phyloP scores from a whole-genome alignment of 805 yeast species.

The Hagleromyces aurorensis region DNA sequence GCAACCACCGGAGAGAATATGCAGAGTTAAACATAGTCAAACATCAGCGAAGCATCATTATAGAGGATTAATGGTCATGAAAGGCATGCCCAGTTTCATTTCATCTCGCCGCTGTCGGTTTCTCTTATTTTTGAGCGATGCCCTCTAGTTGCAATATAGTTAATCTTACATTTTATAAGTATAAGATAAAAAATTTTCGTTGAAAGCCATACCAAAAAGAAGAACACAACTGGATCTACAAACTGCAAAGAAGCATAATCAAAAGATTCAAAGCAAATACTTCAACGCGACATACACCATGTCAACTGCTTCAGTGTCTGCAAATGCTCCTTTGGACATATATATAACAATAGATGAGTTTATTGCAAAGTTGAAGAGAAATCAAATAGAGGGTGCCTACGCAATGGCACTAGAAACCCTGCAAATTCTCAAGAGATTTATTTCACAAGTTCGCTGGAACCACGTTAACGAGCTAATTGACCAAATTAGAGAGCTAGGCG shows the following conservation, averaged over 20 bases:
- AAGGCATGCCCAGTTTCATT: conserved; percentile 1
- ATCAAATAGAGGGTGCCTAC: conserved; percentile 76
- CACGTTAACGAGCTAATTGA: conserved; percentile 63
- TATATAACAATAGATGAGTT: conserved; percentile 37
- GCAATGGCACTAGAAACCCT: conserved; percentile 81
- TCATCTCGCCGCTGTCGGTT: neutral
- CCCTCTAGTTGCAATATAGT: too few species aligned
- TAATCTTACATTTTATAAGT: too few species aligned
- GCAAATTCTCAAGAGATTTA: conserved; percentile 76
- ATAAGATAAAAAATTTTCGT: neutral
- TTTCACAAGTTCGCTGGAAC: conserved; percentile 85
- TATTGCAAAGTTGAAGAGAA: conserved; percentile 61
- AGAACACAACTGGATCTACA: neutral
- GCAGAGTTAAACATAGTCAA: neutral
- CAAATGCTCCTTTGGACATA: conserved; percentile 25
- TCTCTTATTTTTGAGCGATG: neutral
- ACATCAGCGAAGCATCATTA: neutral
- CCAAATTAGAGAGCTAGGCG: conserved; percentile 69
- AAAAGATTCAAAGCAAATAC: neutral
- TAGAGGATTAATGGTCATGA: conserved; percentile 1
- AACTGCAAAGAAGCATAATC: conserved; percentile 1
- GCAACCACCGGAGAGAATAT: too few species aligned
- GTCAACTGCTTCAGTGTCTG: conserved; percentile 5
- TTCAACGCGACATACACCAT: conserved; percentile 8
- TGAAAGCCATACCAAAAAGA: conserved; percentile 1